Evolutionary conservation across 768 basidiomycete species (phyloP), one percentile per base, ranked within the genome.

Genomic region (Amanita molliuscula): DNA sequence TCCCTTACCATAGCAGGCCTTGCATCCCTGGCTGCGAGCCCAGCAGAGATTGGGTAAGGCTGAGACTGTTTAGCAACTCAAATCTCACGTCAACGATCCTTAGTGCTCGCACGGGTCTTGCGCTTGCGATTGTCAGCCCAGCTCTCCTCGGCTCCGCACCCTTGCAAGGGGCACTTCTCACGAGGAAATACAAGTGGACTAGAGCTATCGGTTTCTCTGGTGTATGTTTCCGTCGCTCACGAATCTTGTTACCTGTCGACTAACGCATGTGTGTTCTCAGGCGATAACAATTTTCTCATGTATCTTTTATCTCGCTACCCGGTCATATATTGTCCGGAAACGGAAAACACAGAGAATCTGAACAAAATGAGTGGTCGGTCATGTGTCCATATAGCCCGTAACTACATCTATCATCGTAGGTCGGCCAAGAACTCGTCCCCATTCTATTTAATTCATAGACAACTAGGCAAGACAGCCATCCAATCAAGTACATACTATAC

Each of bases 81-180:
- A 44, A 21, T 16, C 3, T 23, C 18, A 23, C 41, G 46, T 15
- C 3, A n/a, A 40, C 25, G n/a, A 15, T 23, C 28, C 34, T 6
- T 47, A 71, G 71, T 21, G 67, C 65, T 29, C 65, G 70, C 9
- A 59, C 65, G 5, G 70, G 71, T 28, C 55, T 71, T 6, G 61
- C 65, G 6, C 52, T 71, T 21, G 59, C 65, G 3, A 56, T 65
- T 33, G 62, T 55, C 34, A 67, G 68, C 52, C 56, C 70, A 40
- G 65, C 60, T 5, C 49, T 54, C 29, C 62, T 71, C 37, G 60
- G 64, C 15, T 65, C 67, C 31, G 61, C 59, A 9, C 61, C 69
- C 3, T 50, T 68, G 8, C 69, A 72, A 56, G 63, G 68, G 18
- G 65, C 61, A 6, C 56, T 70, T n/a, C 57, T 71, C 9, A 60